Percentiles rank a stretch among this genome's conserved stretches.
phyloP scores from a whole-genome alignment of 495 filamentous ascomycete species.

The Hyaloscypha variabilis region DNA sequence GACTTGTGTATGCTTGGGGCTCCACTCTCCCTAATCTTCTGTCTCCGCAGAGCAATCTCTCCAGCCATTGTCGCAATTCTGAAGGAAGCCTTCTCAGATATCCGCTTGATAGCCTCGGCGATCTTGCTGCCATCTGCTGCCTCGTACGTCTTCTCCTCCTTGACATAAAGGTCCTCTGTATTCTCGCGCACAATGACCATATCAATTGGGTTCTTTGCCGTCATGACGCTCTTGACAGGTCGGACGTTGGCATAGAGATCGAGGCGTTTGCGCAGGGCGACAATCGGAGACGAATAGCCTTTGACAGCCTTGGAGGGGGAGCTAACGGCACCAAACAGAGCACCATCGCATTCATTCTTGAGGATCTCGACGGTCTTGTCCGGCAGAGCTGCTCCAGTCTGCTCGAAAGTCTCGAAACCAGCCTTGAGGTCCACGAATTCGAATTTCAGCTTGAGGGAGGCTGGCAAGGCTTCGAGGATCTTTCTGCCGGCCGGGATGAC shows the following conservation, averaged over 20 bases:
- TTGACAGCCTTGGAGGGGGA: conserved; percentile 86
- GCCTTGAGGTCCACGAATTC: conserved; percentile 90
- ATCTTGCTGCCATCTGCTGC: conserved; percentile 70
- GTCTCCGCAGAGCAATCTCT: conserved; percentile 86
- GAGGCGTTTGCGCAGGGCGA: conserved; percentile 92
- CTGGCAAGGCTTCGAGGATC: conserved; percentile 85
- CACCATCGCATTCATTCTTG: conserved; percentile 89
- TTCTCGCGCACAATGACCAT: conserved; percentile 98
- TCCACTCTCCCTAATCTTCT: conserved; percentile 67
- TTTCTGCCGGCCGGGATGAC: conserved; percentile 94
- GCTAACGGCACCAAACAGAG: conserved; percentile 94
- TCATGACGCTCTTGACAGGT: conserved; percentile 82
- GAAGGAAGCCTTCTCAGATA: conserved; percentile 77
- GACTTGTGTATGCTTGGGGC: conserved; percentile 58
- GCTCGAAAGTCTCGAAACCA: conserved; percentile 89
- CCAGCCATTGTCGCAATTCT: conserved; percentile 92
- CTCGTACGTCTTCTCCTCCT: conserved; percentile 85
- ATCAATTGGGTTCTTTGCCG: conserved; percentile 72
- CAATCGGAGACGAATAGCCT: conserved; percentile 96
- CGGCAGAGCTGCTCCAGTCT: conserved; percentile 83
- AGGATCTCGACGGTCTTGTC: conserved; percentile 86
- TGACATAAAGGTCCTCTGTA: conserved; percentile 98
- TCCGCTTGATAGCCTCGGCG: conserved; percentile 97
- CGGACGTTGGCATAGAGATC: conserved; percentile 97
- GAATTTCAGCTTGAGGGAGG: conserved; percentile 85